These are phyloP conservation scores for Arthrobotrys sphaeroides DNA, from an alignment of 2,329 filamentous ascomycete species.

Conservation along the genomic window DNA sequence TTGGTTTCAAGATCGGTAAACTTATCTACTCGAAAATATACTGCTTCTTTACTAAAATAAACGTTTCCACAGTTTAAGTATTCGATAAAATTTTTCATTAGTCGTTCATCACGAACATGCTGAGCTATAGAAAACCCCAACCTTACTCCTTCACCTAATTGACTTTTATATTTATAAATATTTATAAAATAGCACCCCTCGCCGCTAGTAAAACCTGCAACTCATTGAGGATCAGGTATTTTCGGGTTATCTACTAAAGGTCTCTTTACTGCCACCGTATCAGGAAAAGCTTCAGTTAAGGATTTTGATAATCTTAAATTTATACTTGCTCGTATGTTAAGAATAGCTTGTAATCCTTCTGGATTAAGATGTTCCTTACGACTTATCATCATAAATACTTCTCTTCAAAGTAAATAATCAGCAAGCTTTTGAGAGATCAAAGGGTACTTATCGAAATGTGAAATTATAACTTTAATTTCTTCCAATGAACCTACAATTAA, in stretches of 20 bases:
- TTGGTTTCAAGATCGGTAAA: neutral
- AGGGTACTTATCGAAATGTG: conserved; percentile 18
- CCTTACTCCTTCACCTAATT: neutral
- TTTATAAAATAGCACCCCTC: neutral
- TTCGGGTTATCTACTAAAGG: neutral
- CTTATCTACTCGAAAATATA: neutral
- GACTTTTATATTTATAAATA: neutral
- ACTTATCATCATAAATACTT: neutral
- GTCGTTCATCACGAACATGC: neutral
- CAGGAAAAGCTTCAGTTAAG: neutral
- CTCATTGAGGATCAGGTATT: neutral
- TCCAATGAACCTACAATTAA: neutral
- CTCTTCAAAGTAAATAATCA: neutral
- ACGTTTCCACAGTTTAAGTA: neutral
- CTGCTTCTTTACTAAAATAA: neutral
- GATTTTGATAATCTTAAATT: neutral
- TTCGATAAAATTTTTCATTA: neutral
- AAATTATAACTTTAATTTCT: conserved; percentile 15
- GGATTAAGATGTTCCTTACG: neutral
- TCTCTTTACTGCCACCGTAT: neutral
- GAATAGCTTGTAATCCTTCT: neutral
- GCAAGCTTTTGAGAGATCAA: conserved; percentile 9
- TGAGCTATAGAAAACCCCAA: neutral
- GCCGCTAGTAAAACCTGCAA: neutral
- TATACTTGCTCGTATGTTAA: neutral